Evolutionary conservation across 345 rosid genomes (phyloP).

Genomic region (Eucalyptus microcorys): DNA sequence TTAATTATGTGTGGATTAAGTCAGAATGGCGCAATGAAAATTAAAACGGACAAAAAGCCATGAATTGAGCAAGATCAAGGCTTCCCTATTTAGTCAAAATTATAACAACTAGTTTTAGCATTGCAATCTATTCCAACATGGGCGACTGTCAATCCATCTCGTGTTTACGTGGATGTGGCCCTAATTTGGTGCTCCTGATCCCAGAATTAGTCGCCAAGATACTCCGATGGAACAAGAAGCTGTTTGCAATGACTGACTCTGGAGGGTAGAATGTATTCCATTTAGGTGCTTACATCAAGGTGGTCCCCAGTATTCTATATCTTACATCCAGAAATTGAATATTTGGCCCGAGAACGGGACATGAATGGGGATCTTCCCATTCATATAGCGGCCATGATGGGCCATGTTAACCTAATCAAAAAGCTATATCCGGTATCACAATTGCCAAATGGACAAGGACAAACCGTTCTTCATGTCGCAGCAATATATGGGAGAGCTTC

Average conservation of each 20-base stretch:
- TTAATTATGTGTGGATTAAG: background rate
- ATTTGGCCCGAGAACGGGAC: background rate
- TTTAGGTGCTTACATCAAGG: fast-evolving
- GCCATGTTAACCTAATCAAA: background rate
- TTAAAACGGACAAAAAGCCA: background rate
- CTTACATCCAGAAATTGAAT: background rate
- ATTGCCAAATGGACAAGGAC: background rate
- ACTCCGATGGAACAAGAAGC: background rate
- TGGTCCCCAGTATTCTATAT: fast-evolving
- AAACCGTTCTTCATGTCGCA: background rate
- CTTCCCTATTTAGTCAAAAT: background rate
- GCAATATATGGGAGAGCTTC: background rate
- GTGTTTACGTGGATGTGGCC: background rate
- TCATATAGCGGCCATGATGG: background rate
- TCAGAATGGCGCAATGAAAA: background rate
- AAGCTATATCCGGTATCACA: background rate
- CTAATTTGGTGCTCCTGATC: background rate
- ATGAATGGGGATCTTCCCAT: background rate
- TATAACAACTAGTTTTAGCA: background rate
- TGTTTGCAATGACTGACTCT: background rate
- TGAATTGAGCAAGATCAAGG: too few species aligned
- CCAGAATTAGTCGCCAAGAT: fast-evolving
- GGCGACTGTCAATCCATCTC: background rate
- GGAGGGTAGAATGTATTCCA: background rate
- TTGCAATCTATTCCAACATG: background rate